Conservation (phyloP, 1,284 basidiomycete species). For the Ustilago lituana region DNA sequence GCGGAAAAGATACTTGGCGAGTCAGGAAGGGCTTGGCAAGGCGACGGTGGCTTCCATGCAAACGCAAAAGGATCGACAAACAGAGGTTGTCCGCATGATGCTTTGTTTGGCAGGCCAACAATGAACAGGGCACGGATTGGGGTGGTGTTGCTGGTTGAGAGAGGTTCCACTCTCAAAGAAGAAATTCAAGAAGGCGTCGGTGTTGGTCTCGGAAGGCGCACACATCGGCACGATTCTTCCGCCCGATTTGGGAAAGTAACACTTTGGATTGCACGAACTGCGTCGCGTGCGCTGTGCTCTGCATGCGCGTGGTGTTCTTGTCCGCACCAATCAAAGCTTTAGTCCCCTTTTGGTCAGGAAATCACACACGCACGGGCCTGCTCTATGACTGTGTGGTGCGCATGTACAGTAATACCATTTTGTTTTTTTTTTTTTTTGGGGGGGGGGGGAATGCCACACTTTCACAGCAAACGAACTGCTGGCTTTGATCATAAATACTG, state of each 20-base stretch:
- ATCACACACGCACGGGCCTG: neutral
- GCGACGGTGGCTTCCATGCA: slow-evolving; percentile 2
- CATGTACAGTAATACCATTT: no score
- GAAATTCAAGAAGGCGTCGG: no score
- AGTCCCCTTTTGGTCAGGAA: neutral
- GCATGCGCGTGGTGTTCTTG: no score
- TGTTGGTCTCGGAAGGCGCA: neutral
- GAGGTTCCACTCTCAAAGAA: slow-evolving; percentile 11
- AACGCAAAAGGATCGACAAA: slow-evolving; percentile 12
- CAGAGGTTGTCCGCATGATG: neutral
- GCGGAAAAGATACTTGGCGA: no score
- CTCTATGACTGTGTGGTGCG: no score
- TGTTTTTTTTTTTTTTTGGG: no score
- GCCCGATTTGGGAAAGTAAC: no score
- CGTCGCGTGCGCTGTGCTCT: no score
- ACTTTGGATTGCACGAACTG: no score
- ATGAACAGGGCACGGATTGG: slow-evolving; percentile 1
- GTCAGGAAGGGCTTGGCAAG: slow-evolving; percentile 13
- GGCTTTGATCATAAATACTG: no score
- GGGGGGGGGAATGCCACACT: no score
- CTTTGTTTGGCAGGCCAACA: slow-evolving; percentile 16
- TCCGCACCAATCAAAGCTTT: neutral
- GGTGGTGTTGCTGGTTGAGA: slow-evolving; percentile 6
- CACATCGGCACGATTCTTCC: neutral
- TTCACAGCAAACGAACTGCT: no score